Evolutionary conservation across 331 rosid species (phyloP).

Genomic region (Ulmus americana): DNA sequence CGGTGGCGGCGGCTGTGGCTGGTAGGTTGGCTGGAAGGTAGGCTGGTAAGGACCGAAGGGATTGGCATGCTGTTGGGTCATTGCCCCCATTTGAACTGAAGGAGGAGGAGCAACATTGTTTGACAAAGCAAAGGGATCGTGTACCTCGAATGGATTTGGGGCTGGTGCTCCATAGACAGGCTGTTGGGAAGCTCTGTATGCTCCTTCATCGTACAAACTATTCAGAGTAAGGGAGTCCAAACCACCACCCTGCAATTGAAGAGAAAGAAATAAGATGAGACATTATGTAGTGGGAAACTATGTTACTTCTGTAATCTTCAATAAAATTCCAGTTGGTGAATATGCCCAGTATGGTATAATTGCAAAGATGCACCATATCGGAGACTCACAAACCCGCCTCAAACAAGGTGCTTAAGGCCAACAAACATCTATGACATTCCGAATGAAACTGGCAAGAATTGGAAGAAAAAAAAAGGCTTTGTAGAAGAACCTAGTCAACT

Average conservation of each 20-base stretch:
- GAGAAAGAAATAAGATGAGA: constrained; percentile 11
- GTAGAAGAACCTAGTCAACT: too few relatives aligned
- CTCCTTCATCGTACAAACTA: constrained; percentile 51
- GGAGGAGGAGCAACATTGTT: constrained; percentile 55
- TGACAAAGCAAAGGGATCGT: constrained; percentile 82
- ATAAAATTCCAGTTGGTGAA: not conserved
- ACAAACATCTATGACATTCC: too few relatives aligned
- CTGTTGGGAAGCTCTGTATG: constrained; percentile 72
- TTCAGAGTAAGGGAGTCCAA: constrained; percentile 82
- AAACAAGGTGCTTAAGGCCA: too few relatives aligned
- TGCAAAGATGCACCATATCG: too few relatives aligned
- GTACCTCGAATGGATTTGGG: constrained; percentile 91
- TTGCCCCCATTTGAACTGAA: constrained; percentile 62
- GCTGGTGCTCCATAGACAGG: constrained; percentile 86
- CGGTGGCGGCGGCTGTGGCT: constrained; percentile 37
- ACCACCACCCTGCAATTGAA: constrained; percentile 79
- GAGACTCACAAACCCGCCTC: too few relatives aligned
- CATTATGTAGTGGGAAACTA: not conserved
- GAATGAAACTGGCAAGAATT: too few relatives aligned
- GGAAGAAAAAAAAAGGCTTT: too few relatives aligned
- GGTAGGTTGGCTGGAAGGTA: constrained; percentile 28
- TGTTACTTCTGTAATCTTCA: not conserved
- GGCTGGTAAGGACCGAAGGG: constrained; percentile 90
- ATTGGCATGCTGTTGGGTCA: constrained; percentile 62
- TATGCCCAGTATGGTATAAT: too few relatives aligned